Conservation (phyloP, 2,329 filamentous ascomycete genomes). For the Apiospora koreana region DNA sequence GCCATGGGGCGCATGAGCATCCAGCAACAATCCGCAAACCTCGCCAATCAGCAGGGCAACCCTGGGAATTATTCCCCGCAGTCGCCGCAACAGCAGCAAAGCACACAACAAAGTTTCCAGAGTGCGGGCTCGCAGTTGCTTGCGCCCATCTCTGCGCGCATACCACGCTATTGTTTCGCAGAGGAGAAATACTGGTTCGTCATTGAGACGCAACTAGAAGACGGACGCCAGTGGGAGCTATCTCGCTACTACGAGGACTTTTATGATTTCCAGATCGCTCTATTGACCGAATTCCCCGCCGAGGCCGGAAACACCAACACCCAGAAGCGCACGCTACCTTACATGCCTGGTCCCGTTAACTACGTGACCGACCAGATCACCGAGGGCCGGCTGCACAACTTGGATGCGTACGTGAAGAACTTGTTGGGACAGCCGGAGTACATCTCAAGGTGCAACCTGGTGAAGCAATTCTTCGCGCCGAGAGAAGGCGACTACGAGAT, state of each 20-base stretch:
- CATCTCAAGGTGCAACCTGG: conserved; percentile 80
- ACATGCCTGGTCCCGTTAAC: conserved; percentile 97
- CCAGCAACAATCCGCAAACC: conserved; percentile 46
- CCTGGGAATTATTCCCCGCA: neutral
- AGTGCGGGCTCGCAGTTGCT: conserved; percentile 50
- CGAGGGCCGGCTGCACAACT: conserved; percentile 85
- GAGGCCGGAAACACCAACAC: conserved; percentile 86
- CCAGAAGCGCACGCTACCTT: conserved; percentile 82
- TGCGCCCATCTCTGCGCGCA: conserved; percentile 79
- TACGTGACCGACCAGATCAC: conserved; percentile 98
- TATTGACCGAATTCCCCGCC: conserved; percentile 87
- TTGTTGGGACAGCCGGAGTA: conserved; percentile 80
- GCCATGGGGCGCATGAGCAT: conserved; percentile 81
- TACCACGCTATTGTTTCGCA: conserved; percentile 91
- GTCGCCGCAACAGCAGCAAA: conserved; percentile 31
- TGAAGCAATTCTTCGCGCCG: conserved; percentile 88
- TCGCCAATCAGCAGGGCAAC: conserved; percentile 44
- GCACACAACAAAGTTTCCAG: conserved; percentile 35
- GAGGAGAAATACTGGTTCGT: conserved; percentile 99
- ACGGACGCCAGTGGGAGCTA: conserved; percentile 89
- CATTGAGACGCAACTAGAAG: conserved; percentile 87
- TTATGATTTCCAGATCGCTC: conserved; percentile 96
- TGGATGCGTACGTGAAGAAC: conserved; percentile 95
- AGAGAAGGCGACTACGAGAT: conserved; percentile 92
- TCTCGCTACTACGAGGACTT: conserved; percentile 98